phyloP scores from a whole-genome alignment of 176 grass and related monocot species.

The Paspalum notatum region DNA sequence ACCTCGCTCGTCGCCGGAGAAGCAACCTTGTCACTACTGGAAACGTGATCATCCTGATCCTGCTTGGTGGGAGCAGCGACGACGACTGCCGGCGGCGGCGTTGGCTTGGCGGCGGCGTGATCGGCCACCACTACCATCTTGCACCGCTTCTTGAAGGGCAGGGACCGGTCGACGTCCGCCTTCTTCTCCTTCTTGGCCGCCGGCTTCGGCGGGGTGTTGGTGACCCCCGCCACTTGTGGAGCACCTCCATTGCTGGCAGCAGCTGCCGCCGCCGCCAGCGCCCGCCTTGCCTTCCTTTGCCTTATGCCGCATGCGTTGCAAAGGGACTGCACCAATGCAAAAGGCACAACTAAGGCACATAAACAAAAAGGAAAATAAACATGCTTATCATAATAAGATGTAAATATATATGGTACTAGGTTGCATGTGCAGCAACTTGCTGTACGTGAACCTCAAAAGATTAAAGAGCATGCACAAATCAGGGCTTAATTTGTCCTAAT shows the following conservation, averaged over 20 bases:
- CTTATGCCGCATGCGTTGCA: conserved; percentile 98
- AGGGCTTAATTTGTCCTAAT: neutral
- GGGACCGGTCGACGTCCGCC: conserved; percentile 53
- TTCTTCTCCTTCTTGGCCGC: conserved; percentile 66
- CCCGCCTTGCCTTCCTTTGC: conserved; percentile 92
- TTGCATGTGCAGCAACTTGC: neutral
- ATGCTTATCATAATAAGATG: neutral
- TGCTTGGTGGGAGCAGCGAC: conserved; percentile 12
- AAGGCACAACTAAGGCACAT: neutral
- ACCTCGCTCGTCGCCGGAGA: conserved; percentile 27
- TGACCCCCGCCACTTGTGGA: neutral
- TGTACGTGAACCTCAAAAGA: conserved; percentile 5
- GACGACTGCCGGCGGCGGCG: neutral
- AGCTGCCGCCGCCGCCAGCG: conserved; percentile 43
- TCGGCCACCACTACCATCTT: conserved; percentile 50
- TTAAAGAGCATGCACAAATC: conserved; percentile 8
- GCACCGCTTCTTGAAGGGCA: conserved; percentile 98
- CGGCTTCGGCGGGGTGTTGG: conserved; percentile 25
- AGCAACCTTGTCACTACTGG: conserved; percentile 10
- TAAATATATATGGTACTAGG: neutral
- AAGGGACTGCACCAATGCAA: conserved; percentile 77
- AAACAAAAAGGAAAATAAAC: conserved; percentile 11
- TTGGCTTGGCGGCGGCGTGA: neutral
- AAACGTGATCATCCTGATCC: conserved; percentile 38
- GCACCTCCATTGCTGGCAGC: conserved; percentile 28